These are phyloP conservation scores for Blastocystis sp. DNA, from an alignment of 352 stramenopile species.

Conservation along the genomic window DNA sequence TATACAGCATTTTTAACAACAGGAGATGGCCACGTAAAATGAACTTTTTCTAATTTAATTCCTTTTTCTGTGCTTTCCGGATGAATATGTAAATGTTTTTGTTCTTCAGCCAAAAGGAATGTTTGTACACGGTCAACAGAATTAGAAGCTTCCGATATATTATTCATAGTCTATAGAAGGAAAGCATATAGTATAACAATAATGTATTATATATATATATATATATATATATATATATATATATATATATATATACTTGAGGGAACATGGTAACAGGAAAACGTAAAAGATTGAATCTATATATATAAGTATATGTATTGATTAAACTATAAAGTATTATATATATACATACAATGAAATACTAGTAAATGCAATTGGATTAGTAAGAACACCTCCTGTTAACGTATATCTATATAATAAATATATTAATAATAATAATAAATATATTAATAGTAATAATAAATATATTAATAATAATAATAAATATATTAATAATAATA, in stretches of 20 bases:
- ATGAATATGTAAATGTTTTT: no score
- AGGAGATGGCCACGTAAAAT: no score
- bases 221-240: background rate
- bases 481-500: background rate
- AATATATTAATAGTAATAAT: background rate
- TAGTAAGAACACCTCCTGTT: conserved; percentile 65
- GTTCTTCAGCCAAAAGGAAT: conserved; percentile 44
- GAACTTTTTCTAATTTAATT: no score
- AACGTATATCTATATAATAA: no score
- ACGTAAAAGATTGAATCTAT: conserved; percentile 72
- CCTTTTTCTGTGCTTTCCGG: no score
- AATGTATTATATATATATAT: no score
- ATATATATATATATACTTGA: conserved; percentile 46
- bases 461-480: background rate
- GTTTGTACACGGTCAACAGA: conserved; percentile 48
- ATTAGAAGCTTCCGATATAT: conserved; percentile 63
- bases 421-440: conserved; percentile 45
- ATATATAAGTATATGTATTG: background rate
- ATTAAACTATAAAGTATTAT: no score
- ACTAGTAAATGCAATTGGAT: conserved; percentile 69
- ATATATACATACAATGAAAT: conserved; percentile 52
- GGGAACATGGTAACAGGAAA: conserved; percentile 90
- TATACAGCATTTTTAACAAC: no score
- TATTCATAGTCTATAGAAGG: conserved; percentile 66
- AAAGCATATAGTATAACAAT: no score